These are phyloP conservation scores for Aspergillus olivimuriae DNA, from an alignment of 495 filamentous ascomycete species.

Conservation along the genomic window DNA sequence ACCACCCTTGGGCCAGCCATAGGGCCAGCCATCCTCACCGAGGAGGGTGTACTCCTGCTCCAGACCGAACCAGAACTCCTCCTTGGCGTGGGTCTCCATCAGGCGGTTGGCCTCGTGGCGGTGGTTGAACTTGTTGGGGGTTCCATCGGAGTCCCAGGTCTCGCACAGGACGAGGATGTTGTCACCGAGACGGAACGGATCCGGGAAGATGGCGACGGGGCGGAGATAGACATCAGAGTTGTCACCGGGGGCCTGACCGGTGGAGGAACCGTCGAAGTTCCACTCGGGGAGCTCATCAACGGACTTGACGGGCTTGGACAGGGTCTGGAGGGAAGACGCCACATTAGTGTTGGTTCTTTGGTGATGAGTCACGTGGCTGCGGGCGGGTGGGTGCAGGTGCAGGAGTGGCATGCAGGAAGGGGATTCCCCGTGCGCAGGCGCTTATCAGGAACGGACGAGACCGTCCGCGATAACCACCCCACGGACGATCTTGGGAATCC, in stretches of 20 bases:
- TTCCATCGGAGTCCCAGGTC: constrained; percentile 94
- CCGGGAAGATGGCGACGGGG: constrained; percentile 83
- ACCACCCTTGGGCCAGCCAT: constrained; percentile 93
- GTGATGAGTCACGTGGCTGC: constrained; percentile 29
- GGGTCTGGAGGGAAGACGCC: constrained; percentile 57
- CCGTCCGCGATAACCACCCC: constrained; percentile 6
- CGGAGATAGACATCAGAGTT: constrained; percentile 98
- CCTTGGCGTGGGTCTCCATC: constrained; percentile 79
- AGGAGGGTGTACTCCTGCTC: constrained; percentile 98
- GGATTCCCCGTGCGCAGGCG: constrained; percentile 24
- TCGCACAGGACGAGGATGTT: constrained; percentile 94
- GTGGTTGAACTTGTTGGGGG: constrained; percentile 98
- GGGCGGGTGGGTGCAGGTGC: constrained; percentile 25
- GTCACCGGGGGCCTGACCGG: constrained; percentile 87
- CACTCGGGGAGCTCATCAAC: constrained; percentile 90
- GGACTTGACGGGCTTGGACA: constrained; percentile 54
- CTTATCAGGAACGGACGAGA: constrained; percentile 16
- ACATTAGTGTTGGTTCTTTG: too few relatives aligned
- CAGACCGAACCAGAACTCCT: constrained; percentile 94
- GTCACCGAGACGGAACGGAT: constrained; percentile 78
- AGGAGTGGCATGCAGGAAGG: not conserved
- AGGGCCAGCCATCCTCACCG: constrained; percentile 74
- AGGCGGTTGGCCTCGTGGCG: constrained; percentile 81
- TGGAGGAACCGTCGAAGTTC: constrained; percentile 99
- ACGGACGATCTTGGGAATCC: not conserved